Conservation (phyloP, 2,329 filamentous ascomycete species). For the Coleophoma eucalyptorum region DNA sequence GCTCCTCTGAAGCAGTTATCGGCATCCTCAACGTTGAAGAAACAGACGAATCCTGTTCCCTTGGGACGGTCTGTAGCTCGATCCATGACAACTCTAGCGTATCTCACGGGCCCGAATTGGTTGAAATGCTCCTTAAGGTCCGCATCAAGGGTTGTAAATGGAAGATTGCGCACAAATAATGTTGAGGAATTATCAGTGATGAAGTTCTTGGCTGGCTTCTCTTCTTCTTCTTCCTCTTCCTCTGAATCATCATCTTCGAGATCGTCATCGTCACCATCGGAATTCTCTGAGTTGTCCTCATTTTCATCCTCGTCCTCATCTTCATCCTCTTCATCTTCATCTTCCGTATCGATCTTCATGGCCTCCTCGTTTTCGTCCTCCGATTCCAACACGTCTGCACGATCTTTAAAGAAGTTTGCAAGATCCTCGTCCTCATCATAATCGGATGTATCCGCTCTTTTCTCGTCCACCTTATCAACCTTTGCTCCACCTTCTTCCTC, state of each 20-base stretch:
- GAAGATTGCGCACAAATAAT: conserved; percentile 89
- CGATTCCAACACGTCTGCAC: conserved; percentile 29
- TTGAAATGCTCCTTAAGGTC: conserved; percentile 79
- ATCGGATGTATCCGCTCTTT: conserved; percentile 23
- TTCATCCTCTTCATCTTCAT: conserved; percentile 42
- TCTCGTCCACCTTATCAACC: conserved; percentile 20
- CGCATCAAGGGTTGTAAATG: conserved; percentile 83
- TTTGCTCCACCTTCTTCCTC: conserved; percentile 27
- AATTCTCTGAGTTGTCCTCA: conserved; percentile 52
- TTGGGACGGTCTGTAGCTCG: conserved; percentile 79
- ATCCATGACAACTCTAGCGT: conserved; percentile 89
- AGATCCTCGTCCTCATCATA: conserved; percentile 31
- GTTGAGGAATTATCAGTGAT: conserved; percentile 68
- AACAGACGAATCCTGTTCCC: conserved; percentile 94
- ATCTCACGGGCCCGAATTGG: conserved; percentile 84
- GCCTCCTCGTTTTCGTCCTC: conserved; percentile 19
- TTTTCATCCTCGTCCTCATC: conserved; percentile 37
- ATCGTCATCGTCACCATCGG: conserved; percentile 39
- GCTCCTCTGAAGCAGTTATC: conserved; percentile 72
- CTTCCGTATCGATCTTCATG: conserved; percentile 12
- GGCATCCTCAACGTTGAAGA: conserved; percentile 73
- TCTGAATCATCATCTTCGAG: conserved; percentile 31
- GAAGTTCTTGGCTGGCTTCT: conserved; percentile 30
- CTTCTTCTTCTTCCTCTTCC: conserved; percentile 33
- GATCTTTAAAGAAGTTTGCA: conserved; percentile 28